Conservation (phyloP, 306 rosid species). For the Castanea crenata region DNA sequence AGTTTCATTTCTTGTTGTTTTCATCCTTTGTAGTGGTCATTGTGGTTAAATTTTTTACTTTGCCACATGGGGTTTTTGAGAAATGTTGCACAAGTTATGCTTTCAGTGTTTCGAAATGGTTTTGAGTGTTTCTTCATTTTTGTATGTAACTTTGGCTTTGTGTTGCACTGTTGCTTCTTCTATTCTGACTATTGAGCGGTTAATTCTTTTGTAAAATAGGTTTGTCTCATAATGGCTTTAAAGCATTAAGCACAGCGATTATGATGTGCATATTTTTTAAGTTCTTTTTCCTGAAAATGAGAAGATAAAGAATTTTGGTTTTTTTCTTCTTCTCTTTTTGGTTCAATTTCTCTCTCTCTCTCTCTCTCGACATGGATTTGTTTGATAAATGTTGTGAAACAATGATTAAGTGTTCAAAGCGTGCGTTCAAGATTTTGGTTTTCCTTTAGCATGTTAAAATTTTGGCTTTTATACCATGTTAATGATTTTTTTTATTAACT, state of each 20-base stretch:
- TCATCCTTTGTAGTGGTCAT: not conserved
- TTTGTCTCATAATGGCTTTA: not conserved
- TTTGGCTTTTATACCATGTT: not conserved
- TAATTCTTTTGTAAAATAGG: not conserved
- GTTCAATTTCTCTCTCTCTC: not conserved
- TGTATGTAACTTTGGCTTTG: not conserved
- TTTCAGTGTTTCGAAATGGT: not conserved
- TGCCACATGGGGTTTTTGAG: not conserved
- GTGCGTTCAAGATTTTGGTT: no score
- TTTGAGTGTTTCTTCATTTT: not conserved
- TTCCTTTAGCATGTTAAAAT: not conserved
- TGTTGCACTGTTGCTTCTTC: not conserved
- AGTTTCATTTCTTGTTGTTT: not conserved
- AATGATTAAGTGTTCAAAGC: no score
- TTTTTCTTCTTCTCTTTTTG: not conserved
- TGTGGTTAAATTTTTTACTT: not conserved
- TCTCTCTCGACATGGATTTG: not conserved
- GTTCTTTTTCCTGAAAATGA: no score
- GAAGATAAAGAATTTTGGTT: not conserved
- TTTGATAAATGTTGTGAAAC: not conserved
- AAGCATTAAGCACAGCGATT: not conserved
- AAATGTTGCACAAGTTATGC: not conserved
- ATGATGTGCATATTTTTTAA: not conserved
- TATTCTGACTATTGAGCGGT: not conserved
- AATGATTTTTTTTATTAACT: not conserved